phyloP scores from a whole-genome alignment of 441 rosid species.

The Corymbia calophylla region DNA sequence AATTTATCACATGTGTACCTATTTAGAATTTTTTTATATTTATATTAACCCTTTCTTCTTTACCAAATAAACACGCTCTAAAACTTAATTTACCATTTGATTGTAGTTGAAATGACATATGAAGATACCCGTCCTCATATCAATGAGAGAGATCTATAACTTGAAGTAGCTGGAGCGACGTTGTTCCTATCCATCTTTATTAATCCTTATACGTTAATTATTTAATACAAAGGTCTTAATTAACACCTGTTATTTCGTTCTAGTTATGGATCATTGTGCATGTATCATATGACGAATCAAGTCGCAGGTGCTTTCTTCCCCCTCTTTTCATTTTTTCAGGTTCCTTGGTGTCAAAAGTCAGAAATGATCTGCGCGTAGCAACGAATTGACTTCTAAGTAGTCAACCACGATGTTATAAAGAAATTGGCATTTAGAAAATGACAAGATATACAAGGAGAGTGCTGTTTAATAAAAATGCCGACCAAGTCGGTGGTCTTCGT shows the following conservation, averaged over 20 bases:
- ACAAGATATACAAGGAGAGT: neutral
- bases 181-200: neutral
- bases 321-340: neutral
- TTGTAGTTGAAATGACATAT: neutral
- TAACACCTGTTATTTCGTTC: neutral
- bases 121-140: neutral
- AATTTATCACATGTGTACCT: neutral
- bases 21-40: no score
- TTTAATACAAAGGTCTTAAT: neutral
- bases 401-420: neutral
- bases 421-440: neutral
- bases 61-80: neutral
- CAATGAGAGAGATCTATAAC: neutral
- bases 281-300: neutral
- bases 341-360: neutral
- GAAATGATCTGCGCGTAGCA: neutral
- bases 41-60: no score
- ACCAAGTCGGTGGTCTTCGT: neutral
- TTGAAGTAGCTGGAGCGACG: neutral
- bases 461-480: neutral
- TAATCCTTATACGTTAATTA: neutral
- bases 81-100: neutral
- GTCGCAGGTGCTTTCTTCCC: neutral
- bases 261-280: neutral
- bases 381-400: neutral